These are phyloP conservation scores for Xylariaceae sp. DNA, from an alignment of 2,329 filamentous ascomycete genomes.

Conservation along the genomic window DNA sequence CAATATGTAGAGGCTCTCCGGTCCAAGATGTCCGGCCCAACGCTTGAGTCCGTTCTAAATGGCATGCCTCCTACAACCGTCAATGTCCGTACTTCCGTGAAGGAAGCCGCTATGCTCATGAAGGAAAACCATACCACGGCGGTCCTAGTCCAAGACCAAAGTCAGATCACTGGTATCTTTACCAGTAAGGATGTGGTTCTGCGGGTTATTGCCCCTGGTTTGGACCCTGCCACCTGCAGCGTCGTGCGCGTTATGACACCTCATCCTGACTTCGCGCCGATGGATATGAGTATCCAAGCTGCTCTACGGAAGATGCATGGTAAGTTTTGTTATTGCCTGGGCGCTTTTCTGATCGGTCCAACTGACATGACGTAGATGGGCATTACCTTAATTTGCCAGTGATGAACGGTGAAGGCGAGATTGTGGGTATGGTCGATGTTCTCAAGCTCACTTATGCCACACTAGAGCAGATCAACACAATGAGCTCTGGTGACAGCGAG, in stretches of 20 bases:
- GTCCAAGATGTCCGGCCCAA: slow-evolving; percentile 96
- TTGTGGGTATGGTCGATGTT: slow-evolving; percentile 99
- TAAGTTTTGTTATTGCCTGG: slow-evolving; percentile 43
- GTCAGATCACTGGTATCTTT: slow-evolving; percentile 97
- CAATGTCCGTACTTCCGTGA: slow-evolving; percentile 91
- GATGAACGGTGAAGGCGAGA: slow-evolving; percentile 96
- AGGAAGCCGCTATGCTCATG: slow-evolving; percentile 92
- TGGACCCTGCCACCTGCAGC: slow-evolving; percentile 92
- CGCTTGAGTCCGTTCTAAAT: slow-evolving; percentile 88
- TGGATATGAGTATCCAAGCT: slow-evolving; percentile 98
- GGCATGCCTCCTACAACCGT: slow-evolving; percentile 91
- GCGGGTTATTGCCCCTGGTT: slow-evolving; percentile 91
- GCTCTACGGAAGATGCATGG: slow-evolving; percentile 98
- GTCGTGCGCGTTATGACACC: slow-evolving; percentile 99
- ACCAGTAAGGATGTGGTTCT: slow-evolving; percentile 99
- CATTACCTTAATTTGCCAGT: slow-evolving; percentile 98
- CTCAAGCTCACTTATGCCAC: slow-evolving; percentile 97
- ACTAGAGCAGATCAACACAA: slow-evolving; percentile 94
- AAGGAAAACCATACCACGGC: slow-evolving; percentile 99
- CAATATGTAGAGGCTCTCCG: slow-evolving; percentile 96
- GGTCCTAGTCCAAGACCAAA: slow-evolving; percentile 91
- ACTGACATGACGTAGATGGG: slow-evolving; percentile 60
- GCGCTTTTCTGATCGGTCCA: neutral
- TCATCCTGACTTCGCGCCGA: slow-evolving; percentile 95
- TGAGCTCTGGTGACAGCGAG: slow-evolving; percentile 82